These are phyloP conservation scores for Penicillium malachiteum DNA, from an alignment of 495 filamentous ascomycete genomes.

Conservation along the genomic window DNA sequence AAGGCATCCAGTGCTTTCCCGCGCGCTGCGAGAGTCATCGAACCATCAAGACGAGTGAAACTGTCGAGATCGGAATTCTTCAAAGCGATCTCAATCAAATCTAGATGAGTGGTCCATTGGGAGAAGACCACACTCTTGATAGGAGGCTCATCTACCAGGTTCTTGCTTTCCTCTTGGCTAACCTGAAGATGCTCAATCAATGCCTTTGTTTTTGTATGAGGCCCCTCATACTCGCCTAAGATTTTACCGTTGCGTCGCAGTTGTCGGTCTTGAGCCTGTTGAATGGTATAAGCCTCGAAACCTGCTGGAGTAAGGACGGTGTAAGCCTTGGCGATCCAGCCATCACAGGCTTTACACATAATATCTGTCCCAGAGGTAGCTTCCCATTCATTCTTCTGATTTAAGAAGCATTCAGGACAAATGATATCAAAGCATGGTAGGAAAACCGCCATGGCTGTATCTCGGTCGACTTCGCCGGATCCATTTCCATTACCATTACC, in stretches of 20 bases:
- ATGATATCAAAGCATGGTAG: constrained; percentile 81
- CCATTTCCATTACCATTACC: constrained; percentile 9
- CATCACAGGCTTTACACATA: constrained; percentile 66
- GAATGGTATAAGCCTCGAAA: constrained; percentile 53
- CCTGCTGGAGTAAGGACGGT: constrained; percentile 67
- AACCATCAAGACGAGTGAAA: constrained; percentile 84
- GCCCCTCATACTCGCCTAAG: constrained; percentile 71
- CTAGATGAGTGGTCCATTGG: constrained; percentile 88
- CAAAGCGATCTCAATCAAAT: constrained; percentile 86
- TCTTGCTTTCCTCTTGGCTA: constrained; percentile 58
- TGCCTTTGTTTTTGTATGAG: constrained; percentile 85
- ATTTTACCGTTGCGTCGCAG: constrained; percentile 57
- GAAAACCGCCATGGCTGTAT: constrained; percentile 70
- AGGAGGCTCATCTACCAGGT: constrained; percentile 57
- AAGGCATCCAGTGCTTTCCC: constrained; percentile 72
- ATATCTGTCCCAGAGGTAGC: constrained; percentile 21
- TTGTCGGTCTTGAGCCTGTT: constrained; percentile 30
- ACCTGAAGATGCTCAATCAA: constrained; percentile 66
- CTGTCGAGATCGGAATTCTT: constrained; percentile 57
- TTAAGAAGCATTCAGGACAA: constrained; percentile 68
- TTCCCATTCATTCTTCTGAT: constrained; percentile 30
- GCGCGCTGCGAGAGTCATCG: constrained; percentile 72
- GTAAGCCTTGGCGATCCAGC: constrained; percentile 55
- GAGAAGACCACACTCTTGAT: constrained; percentile 93
- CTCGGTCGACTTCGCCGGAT: constrained; percentile 52